Evolutionary conservation across 441 rosid species (phyloP), one percentile per base, ranked within the genome.

Genomic region (Francoa sonchifolia): DNA sequence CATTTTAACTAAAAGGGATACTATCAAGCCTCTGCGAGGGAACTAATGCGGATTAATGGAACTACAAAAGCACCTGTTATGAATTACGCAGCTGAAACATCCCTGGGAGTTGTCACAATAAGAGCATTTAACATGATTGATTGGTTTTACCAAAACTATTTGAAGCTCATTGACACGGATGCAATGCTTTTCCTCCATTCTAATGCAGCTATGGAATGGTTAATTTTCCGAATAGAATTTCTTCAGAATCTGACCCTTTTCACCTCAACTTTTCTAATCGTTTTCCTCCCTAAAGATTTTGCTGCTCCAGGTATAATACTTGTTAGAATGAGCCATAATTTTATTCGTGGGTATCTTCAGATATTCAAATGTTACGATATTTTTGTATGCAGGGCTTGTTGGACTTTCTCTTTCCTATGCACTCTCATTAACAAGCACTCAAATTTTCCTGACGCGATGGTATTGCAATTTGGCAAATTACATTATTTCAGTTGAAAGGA

Each of bases 341-440:
- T n/a, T n/a, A n/a, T n/a, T n/a, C n/a, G n/a, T n/a, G n/a, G n/a
- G n/a, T n/a, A n/a, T n/a, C n/a, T n/a, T n/a, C n/a, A n/a, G n/a
- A n/a, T n/a, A n/a, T n/a, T 10, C 21, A 5, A 21, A 25, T 7
- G 18, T 2, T 12, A 21, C 10, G n/a, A 19, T 26, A 28, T 3
- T 18, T 22, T 29, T 33, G 15, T 33, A 13, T 58, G 57, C 74
- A 88, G 95, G 83, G 20, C 75, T 89, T 22, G 86, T 84, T 10
- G 97, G 95, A n/a, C 81, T 89, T 8, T 81, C 92, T 0, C 72
- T 89, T 44, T 84, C 95, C 7, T 89, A 84, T 28, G 94, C 95
- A 8, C 53, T 85, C 8, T 28, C 86, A 1, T 48, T 89, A 40
- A 72, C 87, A 1, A 55, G 47, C 3, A 62, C 79, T n/a, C 93